Evolutionary conservation across 2,329 filamentous ascomycete genomes (phyloP).

Genomic region (Fusarium sp.): DNA sequence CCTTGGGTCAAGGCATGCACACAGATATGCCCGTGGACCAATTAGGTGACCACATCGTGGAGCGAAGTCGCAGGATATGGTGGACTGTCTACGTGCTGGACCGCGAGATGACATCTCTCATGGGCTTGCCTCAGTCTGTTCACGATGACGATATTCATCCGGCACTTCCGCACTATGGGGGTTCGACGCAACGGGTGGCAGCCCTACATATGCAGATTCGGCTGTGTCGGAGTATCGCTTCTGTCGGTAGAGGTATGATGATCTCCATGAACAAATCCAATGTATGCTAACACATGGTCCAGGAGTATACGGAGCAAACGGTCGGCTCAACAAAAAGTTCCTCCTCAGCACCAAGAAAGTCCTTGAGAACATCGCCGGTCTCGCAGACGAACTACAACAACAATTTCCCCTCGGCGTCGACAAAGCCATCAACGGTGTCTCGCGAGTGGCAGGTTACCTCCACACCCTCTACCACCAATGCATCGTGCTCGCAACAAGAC

Average conservation of each 20-base stretch:
- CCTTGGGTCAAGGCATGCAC: conserved; percentile 63
- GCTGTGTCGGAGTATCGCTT: conserved; percentile 47
- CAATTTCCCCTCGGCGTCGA: conserved; percentile 48
- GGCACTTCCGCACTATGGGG: conserved; percentile 49
- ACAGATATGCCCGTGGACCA: conserved; percentile 60
- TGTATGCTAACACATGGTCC: background rate
- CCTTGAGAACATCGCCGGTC: conserved; percentile 45
- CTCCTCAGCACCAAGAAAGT: conserved; percentile 48
- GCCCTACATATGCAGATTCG: conserved; percentile 51
- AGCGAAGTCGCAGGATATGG: conserved; percentile 63
- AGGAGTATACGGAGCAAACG: conserved; percentile 50
- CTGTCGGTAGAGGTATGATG: conserved; percentile 47
- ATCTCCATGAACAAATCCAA: no score
- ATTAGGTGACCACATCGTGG: conserved; percentile 54
- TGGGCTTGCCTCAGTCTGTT: conserved; percentile 63
- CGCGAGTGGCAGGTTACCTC: conserved; percentile 48
- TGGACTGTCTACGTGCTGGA: conserved; percentile 67
- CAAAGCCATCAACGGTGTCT: conserved; percentile 49
- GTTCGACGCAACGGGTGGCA: conserved; percentile 42
- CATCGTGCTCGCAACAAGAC: conserved; percentile 50
- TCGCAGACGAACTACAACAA: conserved; percentile 48
- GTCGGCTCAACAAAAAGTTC: conserved; percentile 49
- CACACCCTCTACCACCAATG: conserved; percentile 52
- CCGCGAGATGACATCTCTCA: conserved; percentile 64
- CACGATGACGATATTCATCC: conserved; percentile 63